These are phyloP conservation scores for Ambispora gerdemannii DNA, from an alignment of 192 early-diverging fungal genomes.

Conservation along the genomic window DNA sequence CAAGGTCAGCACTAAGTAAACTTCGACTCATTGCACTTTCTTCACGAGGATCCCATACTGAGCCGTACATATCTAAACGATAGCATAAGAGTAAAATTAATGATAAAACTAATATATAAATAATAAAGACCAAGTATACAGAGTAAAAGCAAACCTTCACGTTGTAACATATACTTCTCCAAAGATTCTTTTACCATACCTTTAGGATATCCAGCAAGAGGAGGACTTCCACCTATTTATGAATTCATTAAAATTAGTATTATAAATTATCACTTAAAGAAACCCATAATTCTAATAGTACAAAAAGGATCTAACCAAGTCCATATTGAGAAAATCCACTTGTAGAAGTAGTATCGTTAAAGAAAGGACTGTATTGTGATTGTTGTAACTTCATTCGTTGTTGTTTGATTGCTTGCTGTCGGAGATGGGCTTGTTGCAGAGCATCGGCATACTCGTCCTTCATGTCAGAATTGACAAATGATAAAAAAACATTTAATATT, in stretches of 20 bases:
- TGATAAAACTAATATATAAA: not conserved
- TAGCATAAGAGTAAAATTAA: not conserved
- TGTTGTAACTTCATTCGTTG: constrained; percentile 56
- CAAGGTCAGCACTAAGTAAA: constrained; percentile 23
- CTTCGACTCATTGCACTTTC: constrained; percentile 21
- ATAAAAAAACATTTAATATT: not conserved
- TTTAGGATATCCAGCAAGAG: not conserved
- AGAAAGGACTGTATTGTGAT: constrained; percentile 34
- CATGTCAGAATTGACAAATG: not conserved
- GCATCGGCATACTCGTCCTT: constrained; percentile 43
- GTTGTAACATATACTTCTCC: not conserved
- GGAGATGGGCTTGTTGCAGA: constrained; percentile 41
- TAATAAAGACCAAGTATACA: not conserved
- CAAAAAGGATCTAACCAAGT: constrained; percentile 15
- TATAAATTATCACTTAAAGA: too few species aligned
- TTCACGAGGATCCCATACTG: constrained; percentile 33
- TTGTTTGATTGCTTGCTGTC: constrained; percentile 43
- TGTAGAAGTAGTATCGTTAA: constrained; percentile 12
- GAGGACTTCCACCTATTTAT: not conserved
- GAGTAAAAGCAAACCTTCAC: not conserved
- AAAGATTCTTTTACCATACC: not conserved
- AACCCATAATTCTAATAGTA: too few species aligned
- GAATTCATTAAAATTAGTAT: too few species aligned
- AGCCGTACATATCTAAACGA: constrained; percentile 17
- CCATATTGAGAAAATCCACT: constrained; percentile 24